Evolutionary conservation across 2,329 filamentous ascomycete species (phyloP).

Genomic region (Alternaria consortialis): DNA sequence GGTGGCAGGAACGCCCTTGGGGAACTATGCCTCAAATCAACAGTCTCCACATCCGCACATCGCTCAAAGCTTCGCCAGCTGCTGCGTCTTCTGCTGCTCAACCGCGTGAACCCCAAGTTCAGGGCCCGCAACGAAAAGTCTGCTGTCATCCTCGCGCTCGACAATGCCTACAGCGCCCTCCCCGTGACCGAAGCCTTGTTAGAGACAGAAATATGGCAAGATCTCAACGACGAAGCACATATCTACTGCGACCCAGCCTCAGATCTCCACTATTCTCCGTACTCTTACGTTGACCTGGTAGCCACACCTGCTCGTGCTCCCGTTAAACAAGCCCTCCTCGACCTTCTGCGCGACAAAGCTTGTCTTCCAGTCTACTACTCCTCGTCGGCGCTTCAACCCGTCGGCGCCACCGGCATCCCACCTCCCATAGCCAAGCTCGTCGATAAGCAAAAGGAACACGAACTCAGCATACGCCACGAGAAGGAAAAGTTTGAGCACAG

Average conservation of each 20-base stretch:
- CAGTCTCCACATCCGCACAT: constrained; percentile 52
- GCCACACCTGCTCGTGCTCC: constrained; percentile 29
- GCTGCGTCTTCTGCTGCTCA: constrained; percentile 65
- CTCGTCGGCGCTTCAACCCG: constrained; percentile 48
- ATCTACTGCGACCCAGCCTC: constrained; percentile 51
- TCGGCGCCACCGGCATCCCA: constrained; percentile 49
- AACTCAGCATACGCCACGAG: constrained; percentile 38
- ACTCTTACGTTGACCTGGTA: constrained; percentile 64
- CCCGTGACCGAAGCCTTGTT: constrained; percentile 66
- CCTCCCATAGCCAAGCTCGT: constrained; percentile 38
- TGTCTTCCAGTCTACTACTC: constrained; percentile 46
- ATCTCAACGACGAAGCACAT: constrained; percentile 68
- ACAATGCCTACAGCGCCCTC: constrained; percentile 63
- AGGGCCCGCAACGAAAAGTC: constrained; percentile 66
- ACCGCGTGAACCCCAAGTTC: constrained; percentile 66
- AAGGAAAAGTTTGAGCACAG: constrained; percentile 40
- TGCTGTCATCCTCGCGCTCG: constrained; percentile 67
- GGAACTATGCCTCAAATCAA: constrained; percentile 68
- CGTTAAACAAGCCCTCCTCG: constrained; percentile 33
- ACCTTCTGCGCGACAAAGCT: constrained; percentile 47
- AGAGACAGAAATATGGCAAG: constrained; percentile 71
- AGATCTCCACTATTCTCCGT: constrained; percentile 68
- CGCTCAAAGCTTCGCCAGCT: constrained; percentile 51
- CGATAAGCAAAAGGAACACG: constrained; percentile 44
- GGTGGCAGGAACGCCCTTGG: constrained; percentile 70